phyloP scores from a whole-genome alignment of 371 early-diverging fungal species.

The Ordospora colligata region DNA sequence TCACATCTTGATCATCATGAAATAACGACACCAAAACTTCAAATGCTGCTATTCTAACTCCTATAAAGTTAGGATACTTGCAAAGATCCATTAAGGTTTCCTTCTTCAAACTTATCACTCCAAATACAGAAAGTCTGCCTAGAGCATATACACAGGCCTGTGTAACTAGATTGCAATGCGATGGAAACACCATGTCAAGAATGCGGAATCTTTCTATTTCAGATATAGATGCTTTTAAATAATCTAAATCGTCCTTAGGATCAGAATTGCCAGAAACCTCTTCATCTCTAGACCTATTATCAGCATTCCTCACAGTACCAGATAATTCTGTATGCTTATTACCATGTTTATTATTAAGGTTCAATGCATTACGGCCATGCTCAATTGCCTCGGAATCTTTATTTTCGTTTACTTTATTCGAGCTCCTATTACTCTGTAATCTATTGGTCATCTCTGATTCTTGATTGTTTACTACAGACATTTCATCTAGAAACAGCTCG shows the following conservation, averaged over 20 bases:
- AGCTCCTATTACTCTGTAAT: neutral
- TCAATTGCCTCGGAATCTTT: no score
- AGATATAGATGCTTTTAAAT: conserved; percentile 17
- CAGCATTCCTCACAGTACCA: neutral
- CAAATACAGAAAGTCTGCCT: conserved; percentile 46
- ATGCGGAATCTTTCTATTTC: conserved; percentile 60
- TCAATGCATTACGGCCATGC: no score
- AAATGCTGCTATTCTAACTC: conserved; percentile 56
- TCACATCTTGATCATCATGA: neutral
- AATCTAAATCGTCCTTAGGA: neutral
- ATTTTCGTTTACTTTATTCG: neutral
- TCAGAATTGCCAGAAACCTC: neutral
- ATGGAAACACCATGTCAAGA: conserved; percentile 60
- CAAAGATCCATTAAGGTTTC: conserved; percentile 35
- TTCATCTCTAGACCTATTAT: neutral
- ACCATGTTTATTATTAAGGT: neutral
- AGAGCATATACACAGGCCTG: conserved; percentile 46
- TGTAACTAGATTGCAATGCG: conserved; percentile 56
- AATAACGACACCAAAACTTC: conserved; percentile 48
- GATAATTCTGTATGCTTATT: neutral
- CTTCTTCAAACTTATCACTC: conserved; percentile 36
- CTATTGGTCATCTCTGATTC: neutral
- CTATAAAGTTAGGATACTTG: conserved; percentile 51
- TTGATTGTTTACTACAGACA: neutral
- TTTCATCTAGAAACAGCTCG: neutral